Percentiles rank a stretch among this genome's conserved stretches.
phyloP scores from a whole-genome alignment of 495 filamentous ascomycete genomes.

The Penicillium alfredii region DNA sequence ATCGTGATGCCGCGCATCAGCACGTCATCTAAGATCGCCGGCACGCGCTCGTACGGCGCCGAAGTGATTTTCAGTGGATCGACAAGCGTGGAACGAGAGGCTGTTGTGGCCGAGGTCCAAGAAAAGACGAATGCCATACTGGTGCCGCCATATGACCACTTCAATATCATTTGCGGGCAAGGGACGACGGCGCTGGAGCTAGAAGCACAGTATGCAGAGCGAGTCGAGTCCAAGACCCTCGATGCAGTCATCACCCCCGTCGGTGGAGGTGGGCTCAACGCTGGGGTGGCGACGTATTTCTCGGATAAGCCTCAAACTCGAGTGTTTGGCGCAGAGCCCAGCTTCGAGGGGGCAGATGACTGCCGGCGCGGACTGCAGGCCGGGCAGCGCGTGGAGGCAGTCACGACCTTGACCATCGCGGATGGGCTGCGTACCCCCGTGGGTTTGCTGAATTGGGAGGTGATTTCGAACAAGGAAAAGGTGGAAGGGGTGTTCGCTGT shows the following conservation, averaged over 20 bases:
- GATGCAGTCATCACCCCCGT: conserved; percentile 81
- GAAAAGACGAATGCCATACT: conserved; percentile 65
- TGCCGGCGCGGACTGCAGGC: conserved; percentile 58
- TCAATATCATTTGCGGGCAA: conserved; percentile 84
- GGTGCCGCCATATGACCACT: conserved; percentile 87
- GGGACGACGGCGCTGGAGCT: conserved; percentile 86
- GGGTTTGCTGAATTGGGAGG: conserved; percentile 67
- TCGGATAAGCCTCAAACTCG: conserved; percentile 50
- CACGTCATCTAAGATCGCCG: conserved; percentile 78
- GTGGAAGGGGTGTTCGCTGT: conserved; percentile 72
- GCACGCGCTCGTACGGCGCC: conserved; percentile 68
- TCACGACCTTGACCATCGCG: conserved; percentile 76
- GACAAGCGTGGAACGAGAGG: conserved; percentile 76
- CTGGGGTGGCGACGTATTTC: conserved; percentile 73
- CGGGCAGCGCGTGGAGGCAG: conserved; percentile 54
- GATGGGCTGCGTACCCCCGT: conserved; percentile 87
- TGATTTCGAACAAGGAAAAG: conserved; percentile 69
- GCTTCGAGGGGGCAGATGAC: conserved; percentile 81
- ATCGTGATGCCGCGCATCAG: conserved; percentile 89
- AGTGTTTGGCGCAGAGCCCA: conserved; percentile 91
- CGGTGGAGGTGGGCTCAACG: conserved; percentile 85
- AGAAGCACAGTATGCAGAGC: conserved; percentile 57
- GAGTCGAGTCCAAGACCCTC: conserved; percentile 29
- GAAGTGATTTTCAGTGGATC: conserved; percentile 76
- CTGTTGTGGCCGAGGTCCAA: conserved; percentile 60